Percentiles rank a stretch among this genome's conserved stretches.
Conservation (phyloP, 2,329 filamentous ascomycete genomes). For the Fonsecaea monophora region DNA sequence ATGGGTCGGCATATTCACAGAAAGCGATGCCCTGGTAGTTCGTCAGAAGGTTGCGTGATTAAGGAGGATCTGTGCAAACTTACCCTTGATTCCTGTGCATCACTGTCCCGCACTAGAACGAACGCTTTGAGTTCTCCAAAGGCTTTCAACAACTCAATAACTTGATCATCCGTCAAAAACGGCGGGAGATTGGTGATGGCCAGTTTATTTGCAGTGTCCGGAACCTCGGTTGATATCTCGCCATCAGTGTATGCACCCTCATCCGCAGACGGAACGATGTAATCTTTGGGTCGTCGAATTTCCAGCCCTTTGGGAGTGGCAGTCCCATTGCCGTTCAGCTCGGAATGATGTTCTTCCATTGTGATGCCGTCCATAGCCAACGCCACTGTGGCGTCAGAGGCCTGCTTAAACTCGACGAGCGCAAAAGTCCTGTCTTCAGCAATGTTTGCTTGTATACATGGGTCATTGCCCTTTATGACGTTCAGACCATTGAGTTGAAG, state of each 20-base stretch:
- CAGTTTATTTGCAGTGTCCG: constrained; percentile 94
- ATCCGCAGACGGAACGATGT: constrained; percentile 85
- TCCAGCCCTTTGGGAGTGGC: constrained; percentile 65
- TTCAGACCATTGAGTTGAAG: constrained; percentile 96
- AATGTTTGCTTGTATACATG: constrained; percentile 82
- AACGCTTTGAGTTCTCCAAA: constrained; percentile 96
- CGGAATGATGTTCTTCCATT: constrained; percentile 74
- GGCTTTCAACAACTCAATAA: constrained; percentile 84
- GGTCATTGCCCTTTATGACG: constrained; percentile 80
- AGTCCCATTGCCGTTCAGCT: constrained; percentile 58
- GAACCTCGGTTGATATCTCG: constrained; percentile 78
- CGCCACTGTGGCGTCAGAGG: constrained; percentile 87
- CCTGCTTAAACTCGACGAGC: constrained; percentile 85
- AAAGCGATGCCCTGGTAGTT: constrained; percentile 82
- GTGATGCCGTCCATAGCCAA: constrained; percentile 86
- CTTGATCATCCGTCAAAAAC: constrained; percentile 89
- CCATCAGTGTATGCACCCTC: constrained; percentile 69
- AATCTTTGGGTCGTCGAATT: constrained; percentile 91
- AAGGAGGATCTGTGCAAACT: constrained; percentile 46
- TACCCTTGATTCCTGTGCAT: constrained; percentile 86
- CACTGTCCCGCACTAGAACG: constrained; percentile 82
- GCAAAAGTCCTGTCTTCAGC: constrained; percentile 81
- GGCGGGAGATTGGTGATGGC: constrained; percentile 86
- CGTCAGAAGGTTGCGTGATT: constrained; percentile 28
- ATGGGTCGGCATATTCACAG: constrained; percentile 86